Conservation (phyloP, 2,329 filamentous ascomycete genomes). For the Pseudocercospora crystallina region DNA sequence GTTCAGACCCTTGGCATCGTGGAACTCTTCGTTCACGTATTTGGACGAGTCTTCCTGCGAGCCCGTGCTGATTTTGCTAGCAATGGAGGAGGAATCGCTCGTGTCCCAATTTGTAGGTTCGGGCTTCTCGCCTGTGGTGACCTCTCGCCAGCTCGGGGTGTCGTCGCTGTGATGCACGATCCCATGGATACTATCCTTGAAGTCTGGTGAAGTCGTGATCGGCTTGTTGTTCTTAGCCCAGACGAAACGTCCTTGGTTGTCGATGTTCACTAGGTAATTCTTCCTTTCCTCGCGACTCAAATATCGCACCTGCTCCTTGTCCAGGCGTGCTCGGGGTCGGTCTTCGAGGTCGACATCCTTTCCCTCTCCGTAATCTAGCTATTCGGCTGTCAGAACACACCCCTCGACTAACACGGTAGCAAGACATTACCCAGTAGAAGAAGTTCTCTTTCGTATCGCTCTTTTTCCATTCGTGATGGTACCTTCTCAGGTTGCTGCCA, state of each 20-base stretch:
- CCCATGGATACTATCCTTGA: slow-evolving; percentile 74
- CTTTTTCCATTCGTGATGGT: slow-evolving; percentile 82
- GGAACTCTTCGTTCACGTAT: slow-evolving; percentile 64
- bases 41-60: slow-evolving; percentile 63
- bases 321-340: slow-evolving; percentile 72
- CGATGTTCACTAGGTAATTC: slow-evolving; percentile 76
- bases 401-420: too few species aligned
- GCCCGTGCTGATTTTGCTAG: slow-evolving; percentile 44
- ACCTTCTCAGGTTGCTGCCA: slow-evolving; percentile 75
- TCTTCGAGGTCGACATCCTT: slow-evolving; percentile 66
- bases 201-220: slow-evolving; percentile 74
- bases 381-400: too few species aligned
- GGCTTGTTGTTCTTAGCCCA: slow-evolving; percentile 81
- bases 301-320: slow-evolving; percentile 79
- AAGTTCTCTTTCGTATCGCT: slow-evolving; percentile 79
- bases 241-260: slow-evolving; percentile 70
- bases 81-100: slow-evolving; percentile 26
- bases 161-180: slow-evolving; percentile 48
- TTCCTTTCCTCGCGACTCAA: slow-evolving; percentile 77
- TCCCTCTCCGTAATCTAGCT: slow-evolving; percentile 75
- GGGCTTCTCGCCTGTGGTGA: slow-evolving; percentile 33
- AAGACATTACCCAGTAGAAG: slow-evolving; percentile 69
- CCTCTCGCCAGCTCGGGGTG: slow-evolving; percentile 44
- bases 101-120: slow-evolving; percentile 16
- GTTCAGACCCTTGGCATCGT: slow-evolving; percentile 59